Base-by-base conservation (phyloP, 2,329 filamentous ascomycete genomes). In the Claviceps pazoutovae region DNA sequence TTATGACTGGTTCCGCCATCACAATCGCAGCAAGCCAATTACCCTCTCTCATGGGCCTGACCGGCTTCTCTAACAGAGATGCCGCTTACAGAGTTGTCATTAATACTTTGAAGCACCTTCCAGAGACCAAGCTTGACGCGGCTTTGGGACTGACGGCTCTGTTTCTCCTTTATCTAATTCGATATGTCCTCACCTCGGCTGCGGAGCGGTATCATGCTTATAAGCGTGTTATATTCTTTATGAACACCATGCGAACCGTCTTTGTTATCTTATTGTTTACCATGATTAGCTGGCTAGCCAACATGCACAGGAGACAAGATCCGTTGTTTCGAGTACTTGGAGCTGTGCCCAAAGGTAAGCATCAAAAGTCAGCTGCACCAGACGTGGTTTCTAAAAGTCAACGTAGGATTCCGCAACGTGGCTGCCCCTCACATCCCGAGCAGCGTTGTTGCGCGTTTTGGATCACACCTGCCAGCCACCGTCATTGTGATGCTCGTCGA, bases 401-500 rank as follows among this genome's bases (percentile, higher is more conserved):
- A 34, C 19, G 14, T 46, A 69, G 84, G 91, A 30, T 96, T 98
- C 68, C 77, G 86, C 62, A 76, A 91, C 63, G 86, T 87, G 17
- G 82, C 75, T 16, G 82, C 84, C 5, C 93, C 93, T 0, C 73
- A 68, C 0, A 70, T 97, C 54, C 80, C 85, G 57, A 67, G 66
- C 0, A 66, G 74, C 0, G 78, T 96, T 49, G 78, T 95, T 62
- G 74, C 71, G 2, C 70, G 79, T 1, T 88, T 95, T 61, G 74
- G 78, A 1, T 73, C 74, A 44, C 77, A 96, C 56, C 72, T 97
- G 4, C 93, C 93, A 0, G 86, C 86, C 7, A 84, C 86, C 0
- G 83, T 96, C 50, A 95, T 97, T 57, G 90, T 98, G n/a, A 75
- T 97, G 53, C 75, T 97, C 38, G 94, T 97, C 55, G 93, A 97